Evolutionary conservation across 1,139 yeast genomes (phyloP).

Genomic region (Sugiyamaella novakii): DNA sequence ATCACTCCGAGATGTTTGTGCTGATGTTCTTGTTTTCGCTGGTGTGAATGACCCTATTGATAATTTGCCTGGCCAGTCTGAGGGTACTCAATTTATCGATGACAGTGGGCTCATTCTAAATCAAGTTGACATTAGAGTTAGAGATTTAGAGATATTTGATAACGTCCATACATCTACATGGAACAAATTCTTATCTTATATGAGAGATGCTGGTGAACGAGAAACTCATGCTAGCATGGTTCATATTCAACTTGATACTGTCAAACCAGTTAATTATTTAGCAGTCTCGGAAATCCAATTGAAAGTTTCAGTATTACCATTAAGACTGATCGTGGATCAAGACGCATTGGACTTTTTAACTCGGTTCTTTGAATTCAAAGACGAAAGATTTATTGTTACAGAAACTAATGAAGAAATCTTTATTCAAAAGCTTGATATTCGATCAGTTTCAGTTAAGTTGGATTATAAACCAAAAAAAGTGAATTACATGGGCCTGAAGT

Average conservation of each 20-base stretch:
- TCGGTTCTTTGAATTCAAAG: constrained; percentile 80
- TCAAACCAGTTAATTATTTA: constrained; percentile 64
- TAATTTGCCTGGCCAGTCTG: neutral
- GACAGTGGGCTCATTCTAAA: constrained; percentile 12
- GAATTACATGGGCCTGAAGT: constrained; percentile 78
- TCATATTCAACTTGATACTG: constrained; percentile 54
- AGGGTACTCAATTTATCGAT: constrained; percentile 1
- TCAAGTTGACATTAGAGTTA: constrained; percentile 46
- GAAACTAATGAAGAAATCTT: constrained; percentile 61
- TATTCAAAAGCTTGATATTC: constrained; percentile 67
- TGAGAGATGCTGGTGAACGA: constrained; percentile 67
- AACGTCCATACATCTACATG: constrained; percentile 87
- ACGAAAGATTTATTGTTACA: constrained; percentile 55
- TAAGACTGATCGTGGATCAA: constrained; percentile 86
- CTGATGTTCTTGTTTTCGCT: constrained; percentile 51
- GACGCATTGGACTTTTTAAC: constrained; percentile 84
- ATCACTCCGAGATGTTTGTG: constrained; percentile 56
- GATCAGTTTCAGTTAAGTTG: constrained; percentile 63
- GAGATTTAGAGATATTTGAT: constrained; percentile 67
- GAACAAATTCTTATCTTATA: constrained; percentile 78
- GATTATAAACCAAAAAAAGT: constrained; percentile 93
- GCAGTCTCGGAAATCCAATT: constrained; percentile 72
- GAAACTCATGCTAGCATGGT: constrained; percentile 73
- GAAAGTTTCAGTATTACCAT: constrained; percentile 62
- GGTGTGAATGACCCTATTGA: constrained; percentile 43